Base-by-base conservation (phyloP, 495 filamentous ascomycete species). In the Margaritispora aquatica region DNA sequence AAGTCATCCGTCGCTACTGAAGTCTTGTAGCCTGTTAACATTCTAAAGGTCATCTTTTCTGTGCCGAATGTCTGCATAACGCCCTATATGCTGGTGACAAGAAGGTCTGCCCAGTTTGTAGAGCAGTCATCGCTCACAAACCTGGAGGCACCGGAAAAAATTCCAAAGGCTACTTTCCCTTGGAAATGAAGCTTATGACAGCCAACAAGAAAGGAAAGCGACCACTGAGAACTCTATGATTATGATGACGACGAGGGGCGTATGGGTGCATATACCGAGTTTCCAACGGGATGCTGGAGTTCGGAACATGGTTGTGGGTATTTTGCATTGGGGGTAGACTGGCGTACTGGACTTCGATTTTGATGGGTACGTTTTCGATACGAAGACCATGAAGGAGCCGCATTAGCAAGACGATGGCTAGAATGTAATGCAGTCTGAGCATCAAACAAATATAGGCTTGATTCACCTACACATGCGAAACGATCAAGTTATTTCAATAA, bases 11-110 rank as follows among this genome's bases (percentile, higher is more conserved):
- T 47, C 13, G 46, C 21, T 24, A 2, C 19, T 23, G 4, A 24
- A 7, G 4, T 24, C n/a, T 50, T 11, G 19, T 11, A 57, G 20
- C 34, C 57, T 48, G 51, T 22, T 31, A 22, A 54, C 20, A 26
- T 23, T 1, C 46, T 44, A 8, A 9, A 95, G 90, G 90, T 1
- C 91, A 96, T 71, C 76, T 96, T 11, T 95, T 93, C 72, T 96
- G 91, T 64, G 83, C 88, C 61, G 82, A 83, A 26, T 96, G 91
- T 68, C 81, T 96, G 7, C 85, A 88, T 59, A 81, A 87, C 26
- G 84, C 88, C 7, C 76, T 96, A 13, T 80, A 86, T 51, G 84
- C 87, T 26, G 76, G 79, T 19, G 68, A 72, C 13, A 79, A 74
- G 57, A 73, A 71, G 38, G 70, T 72, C 11, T 83, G 80, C 46